Evolutionary conservation across 306 rosid species (phyloP).

Genomic region (Vigna radiata): DNA sequence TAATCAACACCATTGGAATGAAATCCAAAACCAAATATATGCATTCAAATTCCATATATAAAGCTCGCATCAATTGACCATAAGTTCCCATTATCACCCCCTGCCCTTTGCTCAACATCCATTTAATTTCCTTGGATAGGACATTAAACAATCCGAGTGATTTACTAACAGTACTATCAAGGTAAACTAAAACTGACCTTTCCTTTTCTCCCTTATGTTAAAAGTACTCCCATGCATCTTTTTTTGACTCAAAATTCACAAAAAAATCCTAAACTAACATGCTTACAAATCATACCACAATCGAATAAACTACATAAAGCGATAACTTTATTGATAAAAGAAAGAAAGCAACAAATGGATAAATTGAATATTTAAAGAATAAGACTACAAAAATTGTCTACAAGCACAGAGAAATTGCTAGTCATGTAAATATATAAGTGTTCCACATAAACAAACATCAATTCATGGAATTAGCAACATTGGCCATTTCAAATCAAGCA

Average conservation of each 20-base stretch:
- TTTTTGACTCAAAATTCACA: background rate
- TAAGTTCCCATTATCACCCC: conserved; percentile 87
- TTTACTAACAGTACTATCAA: conserved; percentile 34
- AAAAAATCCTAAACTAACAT: conserved; percentile 7
- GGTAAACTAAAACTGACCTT: background rate
- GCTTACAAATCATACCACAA: conserved; percentile 13
- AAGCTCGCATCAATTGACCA: conserved; percentile 76
- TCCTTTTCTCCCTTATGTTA: too few species aligned
- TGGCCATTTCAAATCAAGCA: too few species aligned
- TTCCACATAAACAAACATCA: too few species aligned
- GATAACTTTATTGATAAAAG: conserved; percentile 27
- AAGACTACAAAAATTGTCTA: background rate
- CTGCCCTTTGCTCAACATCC: conserved; percentile 98
- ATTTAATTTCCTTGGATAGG: conserved; percentile 73
- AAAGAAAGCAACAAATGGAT: conserved; percentile 11
- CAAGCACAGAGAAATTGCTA: background rate
- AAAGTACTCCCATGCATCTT: background rate
- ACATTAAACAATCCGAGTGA: conserved; percentile 16
- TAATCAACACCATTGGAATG: background rate
- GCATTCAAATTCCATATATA: conserved; percentile 67
- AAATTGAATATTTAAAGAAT: background rate
- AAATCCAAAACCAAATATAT: conserved; percentile 12
- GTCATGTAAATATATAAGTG: background rate
- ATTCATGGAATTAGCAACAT: too few species aligned
- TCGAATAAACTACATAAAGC: conserved; percentile 23